Evolutionary conservation across 2,329 filamentous ascomycete genomes (phyloP), one percentile per base, ranked within the genome.

Genomic region (Keithomyces neogunnii): DNA sequence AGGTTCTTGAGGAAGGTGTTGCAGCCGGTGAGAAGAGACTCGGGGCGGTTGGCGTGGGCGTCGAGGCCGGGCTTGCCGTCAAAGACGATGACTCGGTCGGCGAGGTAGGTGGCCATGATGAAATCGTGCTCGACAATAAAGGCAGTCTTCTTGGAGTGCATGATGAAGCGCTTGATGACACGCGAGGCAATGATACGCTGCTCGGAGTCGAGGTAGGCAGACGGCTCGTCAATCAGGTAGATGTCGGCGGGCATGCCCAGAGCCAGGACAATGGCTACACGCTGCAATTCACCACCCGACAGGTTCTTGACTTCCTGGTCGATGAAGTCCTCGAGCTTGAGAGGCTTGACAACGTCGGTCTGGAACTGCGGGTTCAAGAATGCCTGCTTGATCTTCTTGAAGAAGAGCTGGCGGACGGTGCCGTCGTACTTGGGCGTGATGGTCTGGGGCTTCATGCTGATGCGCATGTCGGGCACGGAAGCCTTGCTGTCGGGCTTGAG

Each of bases 81-180:
- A 65, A 99, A 99, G 65, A 99, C 93, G 65, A 99, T 99, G 69
- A 99, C 93, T 60, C 93, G 88, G 66, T 99, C 95, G 45, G 93
- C 81, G 49, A 83, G 75, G 60, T 82, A 82, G 19, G 79, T 84
- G 45, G 80, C 81, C 91, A 97, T 96, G 76, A 97, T 96, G 77
- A 99, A 97, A 80, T 99, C 93, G 86, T 99, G 93, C 84, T 99
- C 93, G 68, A 99, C 92, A 60, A 99, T 84, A 70, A 99, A 99
- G 48, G 93, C 93, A 0, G 93, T 99, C 83, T 97, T 97, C 84
- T 97, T 97, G 63, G 90, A 85, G 77, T 99, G 92, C 93, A 99
- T 99, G 73, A 99, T 99, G 80, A 95, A 99, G 60, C 93, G 87
- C 80, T 99, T 99, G 76, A 99, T 99, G 67, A 99, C 95, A 66